These are phyloP conservation scores for Coprinellus aureogranulatus DNA, from an alignment of 768 basidiomycete species.

Conservation along the genomic window DNA sequence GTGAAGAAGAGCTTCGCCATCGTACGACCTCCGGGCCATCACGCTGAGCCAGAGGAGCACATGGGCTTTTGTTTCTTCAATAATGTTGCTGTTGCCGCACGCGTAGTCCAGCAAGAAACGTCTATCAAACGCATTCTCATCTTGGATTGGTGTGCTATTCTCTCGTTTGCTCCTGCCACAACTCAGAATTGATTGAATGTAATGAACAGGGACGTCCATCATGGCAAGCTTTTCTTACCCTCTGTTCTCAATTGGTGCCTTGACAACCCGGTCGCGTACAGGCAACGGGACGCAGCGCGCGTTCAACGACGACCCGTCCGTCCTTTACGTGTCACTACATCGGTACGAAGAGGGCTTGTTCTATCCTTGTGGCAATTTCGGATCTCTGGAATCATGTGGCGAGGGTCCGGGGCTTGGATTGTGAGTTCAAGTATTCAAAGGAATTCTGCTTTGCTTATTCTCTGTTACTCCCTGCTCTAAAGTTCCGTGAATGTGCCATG, in stretches of 20 bases:
- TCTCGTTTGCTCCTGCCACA: constrained; percentile 3
- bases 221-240: constrained; percentile 50
- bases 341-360: constrained; percentile 89
- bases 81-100: constrained; percentile 91
- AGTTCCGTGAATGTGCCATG: constrained; percentile 97
- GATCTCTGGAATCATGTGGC: constrained; percentile 82
- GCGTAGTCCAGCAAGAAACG: constrained; percentile 71
- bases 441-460: too few species aligned
- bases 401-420: constrained; percentile 81
- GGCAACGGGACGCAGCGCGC: constrained; percentile 97
- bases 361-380: constrained; percentile 92
- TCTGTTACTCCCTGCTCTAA: constrained; percentile 1
- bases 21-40: constrained; percentile 96
- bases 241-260: neutral
- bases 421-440: constrained; percentile 44
- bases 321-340: constrained; percentile 93
- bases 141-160: constrained; percentile 78
- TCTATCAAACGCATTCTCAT: constrained; percentile 81
- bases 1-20: constrained; percentile 90
- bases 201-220: constrained; percentile 83
- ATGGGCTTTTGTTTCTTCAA: constrained; percentile 99
- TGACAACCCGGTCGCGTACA: constrained; percentile 26
- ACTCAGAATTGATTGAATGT: neutral
- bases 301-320: constrained; percentile 88
- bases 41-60: constrained; percentile 95